A percentile compares a stretch with the other conserved stretches of the same genome.
Conservation (phyloP, 805 yeast genomes). For the Debaryomyces hansenii region DNA sequence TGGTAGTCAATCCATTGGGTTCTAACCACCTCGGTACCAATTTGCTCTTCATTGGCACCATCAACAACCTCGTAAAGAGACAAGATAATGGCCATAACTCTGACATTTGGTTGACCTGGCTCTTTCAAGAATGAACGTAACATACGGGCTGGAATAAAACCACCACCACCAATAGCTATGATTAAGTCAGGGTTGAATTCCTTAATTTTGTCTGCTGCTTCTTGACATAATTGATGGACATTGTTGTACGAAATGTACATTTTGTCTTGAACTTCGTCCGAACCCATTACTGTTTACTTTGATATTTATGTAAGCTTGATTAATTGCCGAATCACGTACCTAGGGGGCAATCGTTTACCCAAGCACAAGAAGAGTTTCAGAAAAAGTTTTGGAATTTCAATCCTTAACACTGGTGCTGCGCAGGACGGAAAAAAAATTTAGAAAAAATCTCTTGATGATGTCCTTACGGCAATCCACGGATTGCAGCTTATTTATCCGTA, state of each 20-base stretch:
- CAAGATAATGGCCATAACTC: constrained; percentile 92
- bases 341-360: not conserved
- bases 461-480: too few species aligned
- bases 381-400: not conserved
- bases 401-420: not conserved
- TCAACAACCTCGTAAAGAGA: constrained; percentile 85
- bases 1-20: constrained; percentile 83
- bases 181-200: constrained; percentile 82
- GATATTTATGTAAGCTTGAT: too few species aligned
- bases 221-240: constrained; percentile 73
- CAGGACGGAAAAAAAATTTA: not conserved
- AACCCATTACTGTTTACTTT: constrained; percentile 9
- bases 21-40: constrained; percentile 68
- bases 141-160: constrained; percentile 96
- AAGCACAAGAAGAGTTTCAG: not conserved
- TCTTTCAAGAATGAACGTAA: constrained; percentile 88
- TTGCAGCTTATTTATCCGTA: too few species aligned
- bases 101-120: constrained; percentile 82
- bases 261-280: constrained; percentile 32
- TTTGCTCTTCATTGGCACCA: constrained; percentile 52
- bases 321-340: too few species aligned
- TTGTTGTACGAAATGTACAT: constrained; percentile 80
- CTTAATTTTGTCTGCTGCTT: constrained; percentile 60
- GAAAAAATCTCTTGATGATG: not conserved
- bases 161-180: constrained; percentile 97